Percentiles rank a stretch among this genome's conserved stretches.
These are phyloP conservation scores for Ensete ventricosum DNA, from an alignment of 176 grass and related monocot species.

Conservation along the genomic window DNA sequence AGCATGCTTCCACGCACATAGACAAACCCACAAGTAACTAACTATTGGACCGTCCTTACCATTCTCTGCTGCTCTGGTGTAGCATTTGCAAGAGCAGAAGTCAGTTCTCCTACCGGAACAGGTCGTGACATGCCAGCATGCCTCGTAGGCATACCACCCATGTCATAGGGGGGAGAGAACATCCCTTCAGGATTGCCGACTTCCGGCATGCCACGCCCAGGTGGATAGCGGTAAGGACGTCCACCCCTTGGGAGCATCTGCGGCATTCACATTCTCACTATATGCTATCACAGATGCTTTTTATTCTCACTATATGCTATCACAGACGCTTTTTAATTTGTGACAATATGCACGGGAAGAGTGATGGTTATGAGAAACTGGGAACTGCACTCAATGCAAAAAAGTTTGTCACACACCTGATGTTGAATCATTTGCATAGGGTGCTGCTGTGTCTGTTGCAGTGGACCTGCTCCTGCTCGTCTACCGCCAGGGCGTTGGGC, in stretches of 20 bases:
- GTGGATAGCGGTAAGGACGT: conserved; percentile 66
- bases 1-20: too few species aligned
- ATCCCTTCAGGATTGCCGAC: conserved; percentile 50
- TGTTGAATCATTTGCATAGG: conserved; percentile 53
- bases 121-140: conserved; percentile 57
- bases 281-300: background rate
- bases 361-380: too few species aligned
- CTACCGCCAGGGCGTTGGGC: conserved; percentile 56
- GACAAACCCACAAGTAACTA: too few species aligned
- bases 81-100: conserved; percentile 84
- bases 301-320: conserved; percentile 1
- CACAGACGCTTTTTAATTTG: background rate
- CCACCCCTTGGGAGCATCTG: conserved; percentile 71
- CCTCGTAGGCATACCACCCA: conserved; percentile 40
- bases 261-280: conserved; percentile 13
- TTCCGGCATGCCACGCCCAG: conserved; percentile 63
- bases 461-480: conserved; percentile 39
- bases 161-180: conserved; percentile 49
- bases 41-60: conserved; percentile 22
- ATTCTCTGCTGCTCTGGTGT: conserved; percentile 71
- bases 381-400: too few species aligned
- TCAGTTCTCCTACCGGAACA: conserved; percentile 51
- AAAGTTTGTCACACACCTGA: conserved; percentile 32
- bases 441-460: conserved; percentile 49
- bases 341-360: too few species aligned